Conservation (phyloP, 805 yeast genomes). For the Nadsonia fulvescens region DNA sequence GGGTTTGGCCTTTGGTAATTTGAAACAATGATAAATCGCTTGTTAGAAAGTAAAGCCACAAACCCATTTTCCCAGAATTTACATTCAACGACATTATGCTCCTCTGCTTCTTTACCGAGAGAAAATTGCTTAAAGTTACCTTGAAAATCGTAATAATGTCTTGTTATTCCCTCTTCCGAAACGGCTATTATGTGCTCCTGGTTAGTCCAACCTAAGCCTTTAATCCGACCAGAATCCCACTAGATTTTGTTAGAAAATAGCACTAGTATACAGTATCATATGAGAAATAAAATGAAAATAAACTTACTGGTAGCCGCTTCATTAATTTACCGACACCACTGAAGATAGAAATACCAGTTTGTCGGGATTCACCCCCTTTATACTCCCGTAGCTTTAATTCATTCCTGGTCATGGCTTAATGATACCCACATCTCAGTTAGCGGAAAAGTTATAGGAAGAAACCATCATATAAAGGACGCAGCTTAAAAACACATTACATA, state of each 20-base stretch:
- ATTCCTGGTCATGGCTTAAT: slow-evolving; percentile 19
- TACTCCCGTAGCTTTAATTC: slow-evolving; percentile 17
- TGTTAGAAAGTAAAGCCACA: slow-evolving; percentile 24
- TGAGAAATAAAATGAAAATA: too few relatives aligned
- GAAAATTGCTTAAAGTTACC: slow-evolving; percentile 45
- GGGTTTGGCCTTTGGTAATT: slow-evolving; percentile 23
- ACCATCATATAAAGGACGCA: too few relatives aligned
- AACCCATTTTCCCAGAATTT: slow-evolving; percentile 27
- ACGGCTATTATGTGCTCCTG: slow-evolving; percentile 40
- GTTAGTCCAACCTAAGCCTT: slow-evolving; percentile 33
- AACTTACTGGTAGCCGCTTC: slow-evolving; percentile 5
- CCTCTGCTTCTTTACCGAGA: slow-evolving; percentile 20
- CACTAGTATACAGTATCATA: too few relatives aligned
- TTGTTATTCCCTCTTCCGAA: slow-evolving; percentile 30
- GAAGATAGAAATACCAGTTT: slow-evolving; percentile 14
- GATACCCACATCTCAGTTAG: too few relatives aligned
- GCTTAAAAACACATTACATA: too few relatives aligned
- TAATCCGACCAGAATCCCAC: slow-evolving; percentile 32
- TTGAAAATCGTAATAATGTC: slow-evolving; percentile 46
- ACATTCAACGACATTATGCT: slow-evolving; percentile 19
- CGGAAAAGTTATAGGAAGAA: too few relatives aligned
- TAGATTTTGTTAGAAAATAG: too few relatives aligned
- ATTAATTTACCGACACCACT: slow-evolving; percentile 17
- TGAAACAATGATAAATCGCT: slow-evolving; percentile 24
- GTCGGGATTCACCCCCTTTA: slow-evolving; percentile 9